These are phyloP conservation scores for Tubosaeta brunneosetosa DNA, from an alignment of 768 basidiomycete genomes.

Conservation along the genomic window DNA sequence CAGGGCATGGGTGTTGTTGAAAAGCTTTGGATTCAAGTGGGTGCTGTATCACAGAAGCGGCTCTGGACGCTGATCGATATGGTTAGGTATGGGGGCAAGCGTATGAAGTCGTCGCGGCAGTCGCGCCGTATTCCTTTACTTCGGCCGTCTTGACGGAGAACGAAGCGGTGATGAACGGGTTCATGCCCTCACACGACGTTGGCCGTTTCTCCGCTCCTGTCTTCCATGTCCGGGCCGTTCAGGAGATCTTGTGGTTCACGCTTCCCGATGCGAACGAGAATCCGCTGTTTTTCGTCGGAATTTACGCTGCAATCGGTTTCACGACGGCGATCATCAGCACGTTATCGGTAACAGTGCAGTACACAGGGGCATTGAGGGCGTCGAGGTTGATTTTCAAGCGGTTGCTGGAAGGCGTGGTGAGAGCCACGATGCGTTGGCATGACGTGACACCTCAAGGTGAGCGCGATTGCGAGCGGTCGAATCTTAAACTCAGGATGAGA, in stretches of 20 bases:
- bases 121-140: slow-evolving; percentile 12
- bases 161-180: slow-evolving; percentile 25
- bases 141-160: slow-evolving; percentile 25
- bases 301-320: slow-evolving; percentile 62
- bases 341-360: slow-evolving; percentile 48
- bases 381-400: slow-evolving; percentile 39
- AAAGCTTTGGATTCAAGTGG: slow-evolving; percentile 30
- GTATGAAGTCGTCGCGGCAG: slow-evolving; percentile 9
- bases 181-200: slow-evolving; percentile 17
- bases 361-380: slow-evolving; percentile 44
- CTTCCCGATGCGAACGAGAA: slow-evolving; percentile 50
- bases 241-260: slow-evolving; percentile 14
- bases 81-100: slow-evolving; percentile 29
- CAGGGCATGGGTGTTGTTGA: slow-evolving; percentile 26
- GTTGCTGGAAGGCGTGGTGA: slow-evolving; percentile 64
- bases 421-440: slow-evolving; percentile 81
- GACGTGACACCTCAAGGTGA: slow-evolving; percentile 78
- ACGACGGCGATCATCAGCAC: slow-evolving; percentile 44
- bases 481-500: neutral
- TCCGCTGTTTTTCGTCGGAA: slow-evolving; percentile 66
- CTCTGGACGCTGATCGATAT: neutral
- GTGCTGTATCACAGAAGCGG: neutral
- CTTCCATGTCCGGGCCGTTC: slow-evolving; percentile 12
- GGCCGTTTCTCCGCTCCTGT: slow-evolving; percentile 14
- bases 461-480: neutral